phyloP scores from a whole-genome alignment of 805 yeast species.

The Starmerella floris region DNA sequence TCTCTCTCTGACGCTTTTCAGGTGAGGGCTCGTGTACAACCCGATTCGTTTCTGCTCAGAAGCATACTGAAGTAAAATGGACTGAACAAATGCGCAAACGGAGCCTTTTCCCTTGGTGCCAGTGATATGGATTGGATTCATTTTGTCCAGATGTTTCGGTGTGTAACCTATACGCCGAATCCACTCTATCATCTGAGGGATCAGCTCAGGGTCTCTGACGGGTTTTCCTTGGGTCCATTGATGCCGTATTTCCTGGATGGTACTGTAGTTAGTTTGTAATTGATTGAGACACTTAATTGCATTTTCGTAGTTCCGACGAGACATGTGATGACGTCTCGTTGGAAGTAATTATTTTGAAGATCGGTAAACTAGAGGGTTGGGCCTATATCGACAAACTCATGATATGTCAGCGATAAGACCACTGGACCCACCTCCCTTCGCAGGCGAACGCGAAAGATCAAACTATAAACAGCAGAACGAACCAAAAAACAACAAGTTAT shows the following conservation, averaged over 20 bases:
- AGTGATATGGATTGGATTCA: constrained; percentile 81
- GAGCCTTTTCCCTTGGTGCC: constrained; percentile 99
- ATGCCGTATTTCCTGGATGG: constrained; percentile 67
- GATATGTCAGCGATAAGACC: too few species aligned
- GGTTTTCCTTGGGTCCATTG: constrained; percentile 41
- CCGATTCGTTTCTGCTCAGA: constrained; percentile 48
- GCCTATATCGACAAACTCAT: too few species aligned
- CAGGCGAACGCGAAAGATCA: too few species aligned
- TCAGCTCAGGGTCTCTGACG: constrained; percentile 42
- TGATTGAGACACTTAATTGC: constrained; percentile 77
- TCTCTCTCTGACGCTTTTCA: constrained; percentile 84
- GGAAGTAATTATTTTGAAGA: too few species aligned
- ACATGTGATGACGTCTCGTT: too few species aligned
- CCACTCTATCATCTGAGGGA: constrained; percentile 81
- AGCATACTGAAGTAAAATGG: constrained; percentile 55
- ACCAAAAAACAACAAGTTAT: too few species aligned
- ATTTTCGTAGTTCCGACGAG: constrained; percentile 34
- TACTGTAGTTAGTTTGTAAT: constrained; percentile 80
- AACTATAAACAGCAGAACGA: too few species aligned
- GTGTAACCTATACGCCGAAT: constrained; percentile 53
- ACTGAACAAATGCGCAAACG: constrained; percentile 84
- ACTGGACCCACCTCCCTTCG: not conserved
- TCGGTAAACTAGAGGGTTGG: too few species aligned
- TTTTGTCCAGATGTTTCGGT: constrained; percentile 51
- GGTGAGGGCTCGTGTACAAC: constrained; percentile 90